A percentile compares a stretch with the other conserved stretches of the same genome.
Evolutionary conservation across 495 filamentous ascomycete species (phyloP).

Genomic region (Aspergillus homomorphus): DNA sequence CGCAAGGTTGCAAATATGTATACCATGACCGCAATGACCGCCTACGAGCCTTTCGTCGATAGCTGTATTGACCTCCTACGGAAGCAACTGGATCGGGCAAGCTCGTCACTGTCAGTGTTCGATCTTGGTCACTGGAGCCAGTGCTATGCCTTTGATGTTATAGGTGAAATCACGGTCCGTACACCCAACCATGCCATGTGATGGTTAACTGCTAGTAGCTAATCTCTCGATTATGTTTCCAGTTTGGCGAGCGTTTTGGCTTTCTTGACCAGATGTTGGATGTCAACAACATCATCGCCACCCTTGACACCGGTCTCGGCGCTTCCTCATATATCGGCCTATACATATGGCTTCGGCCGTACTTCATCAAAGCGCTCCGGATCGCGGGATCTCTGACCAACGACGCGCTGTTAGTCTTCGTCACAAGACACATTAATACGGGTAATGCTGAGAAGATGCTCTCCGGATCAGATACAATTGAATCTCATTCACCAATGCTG

Average conservation of each 20-base stretch:
- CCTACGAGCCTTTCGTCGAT: constrained; percentile 47
- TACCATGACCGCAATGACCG: constrained; percentile 42
- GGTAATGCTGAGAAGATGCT: background rate
- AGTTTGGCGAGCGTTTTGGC: constrained; percentile 53
- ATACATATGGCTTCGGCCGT: background rate
- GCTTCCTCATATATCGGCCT: background rate
- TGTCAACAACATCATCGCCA: constrained; percentile 51
- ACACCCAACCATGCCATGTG: background rate
- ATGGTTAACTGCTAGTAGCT: background rate
- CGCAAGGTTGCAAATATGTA: constrained; percentile 31
- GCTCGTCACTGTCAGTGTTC: background rate
- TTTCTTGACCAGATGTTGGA: constrained; percentile 56
- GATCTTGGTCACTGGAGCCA: constrained; percentile 37
- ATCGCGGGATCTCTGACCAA: no score
- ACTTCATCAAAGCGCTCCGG: no score
- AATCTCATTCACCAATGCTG: background rate
- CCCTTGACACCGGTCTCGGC: constrained; percentile 25
- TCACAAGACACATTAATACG: no score
- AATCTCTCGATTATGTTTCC: no score
- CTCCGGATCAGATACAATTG: no score
- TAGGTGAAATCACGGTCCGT: constrained; percentile 55
- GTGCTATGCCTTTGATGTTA: constrained; percentile 53
- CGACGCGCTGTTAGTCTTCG: no score
- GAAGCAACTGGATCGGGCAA: constrained; percentile 29
- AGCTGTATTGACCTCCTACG: constrained; percentile 36